Conservation (phyloP, 768 basidiomycete species). For the Suillus sp. region DNA sequence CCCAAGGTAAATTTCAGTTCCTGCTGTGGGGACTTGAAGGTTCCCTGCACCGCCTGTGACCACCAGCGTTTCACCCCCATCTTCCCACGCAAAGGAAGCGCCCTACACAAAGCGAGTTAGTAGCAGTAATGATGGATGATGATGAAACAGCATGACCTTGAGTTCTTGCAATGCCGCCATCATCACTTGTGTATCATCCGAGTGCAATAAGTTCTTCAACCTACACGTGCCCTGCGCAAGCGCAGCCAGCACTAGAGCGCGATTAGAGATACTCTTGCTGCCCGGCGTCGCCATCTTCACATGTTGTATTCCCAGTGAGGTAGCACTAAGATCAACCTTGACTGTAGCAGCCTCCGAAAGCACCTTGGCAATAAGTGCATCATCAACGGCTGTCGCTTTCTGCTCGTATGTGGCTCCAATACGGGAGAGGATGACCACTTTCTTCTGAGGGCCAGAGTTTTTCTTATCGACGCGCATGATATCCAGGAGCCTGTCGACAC, state of each 20-base stretch:
- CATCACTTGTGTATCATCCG: constrained; percentile 99
- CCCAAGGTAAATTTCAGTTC: constrained; percentile 91
- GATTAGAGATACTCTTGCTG: constrained; percentile 95
- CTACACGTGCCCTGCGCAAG: constrained; percentile 87
- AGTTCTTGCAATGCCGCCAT: constrained; percentile 91
- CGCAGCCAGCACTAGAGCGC: constrained; percentile 91
- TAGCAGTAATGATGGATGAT: neutral
- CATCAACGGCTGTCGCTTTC: constrained; percentile 83
- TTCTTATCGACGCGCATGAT: constrained; percentile 99
- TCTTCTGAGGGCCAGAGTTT: constrained; percentile 90
- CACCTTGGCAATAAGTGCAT: constrained; percentile 79
- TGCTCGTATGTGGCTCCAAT: constrained; percentile 94
- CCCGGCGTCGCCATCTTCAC: constrained; percentile 91
- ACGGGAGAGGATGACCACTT: constrained; percentile 86
- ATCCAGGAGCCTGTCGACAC: constrained; percentile 81
- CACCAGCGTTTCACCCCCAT: constrained; percentile 92
- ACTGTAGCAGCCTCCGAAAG: constrained; percentile 82
- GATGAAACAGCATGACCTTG: constrained; percentile 51
- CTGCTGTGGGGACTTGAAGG: constrained; percentile 73
- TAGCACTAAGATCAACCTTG: constrained; percentile 35
- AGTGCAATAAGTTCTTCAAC: constrained; percentile 89
- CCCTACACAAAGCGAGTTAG: constrained; percentile 51
- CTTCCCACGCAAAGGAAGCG: constrained; percentile 92
- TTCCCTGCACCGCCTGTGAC: constrained; percentile 85
- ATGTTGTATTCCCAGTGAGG: constrained; percentile 22